phyloP scores from a whole-genome alignment of 140 eudicot species.

The Bidens hawaiensis region DNA sequence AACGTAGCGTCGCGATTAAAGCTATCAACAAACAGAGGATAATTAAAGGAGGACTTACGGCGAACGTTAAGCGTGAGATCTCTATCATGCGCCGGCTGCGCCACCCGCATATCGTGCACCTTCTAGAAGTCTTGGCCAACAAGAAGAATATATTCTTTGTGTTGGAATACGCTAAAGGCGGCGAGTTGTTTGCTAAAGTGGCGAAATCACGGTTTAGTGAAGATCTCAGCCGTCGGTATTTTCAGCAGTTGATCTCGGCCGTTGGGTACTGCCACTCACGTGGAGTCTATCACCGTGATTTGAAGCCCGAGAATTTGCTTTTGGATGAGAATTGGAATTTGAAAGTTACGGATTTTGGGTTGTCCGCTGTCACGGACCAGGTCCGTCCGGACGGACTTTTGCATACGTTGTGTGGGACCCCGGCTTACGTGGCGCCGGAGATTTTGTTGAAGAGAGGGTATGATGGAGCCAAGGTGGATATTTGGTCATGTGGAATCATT shows the following conservation, averaged over 20 bases:
- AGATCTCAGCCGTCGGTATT: conserved; percentile 67
- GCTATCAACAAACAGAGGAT: conserved; percentile 56
- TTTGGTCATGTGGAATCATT: conserved; percentile 82
- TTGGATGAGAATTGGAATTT: conserved; percentile 66
- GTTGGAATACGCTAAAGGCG: conserved; percentile 68
- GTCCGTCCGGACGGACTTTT: conserved; percentile 58
- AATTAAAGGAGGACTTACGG: conserved; percentile 52
- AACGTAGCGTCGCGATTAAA: conserved; percentile 68
- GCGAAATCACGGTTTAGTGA: conserved; percentile 64
- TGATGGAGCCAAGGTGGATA: conserved; percentile 63
- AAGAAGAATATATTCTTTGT: conserved; percentile 67
- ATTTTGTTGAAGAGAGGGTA: conserved; percentile 61
- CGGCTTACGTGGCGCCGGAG: conserved; percentile 83
- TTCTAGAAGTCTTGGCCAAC: conserved; percentile 68
- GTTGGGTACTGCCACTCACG: conserved; percentile 70
- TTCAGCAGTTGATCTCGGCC: conserved; percentile 72
- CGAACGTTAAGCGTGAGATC: conserved; percentile 68
- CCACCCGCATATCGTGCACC: conserved; percentile 73
- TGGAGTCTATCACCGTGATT: conserved; percentile 72
- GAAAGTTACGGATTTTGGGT: conserved; percentile 73
- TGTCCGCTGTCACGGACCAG: conserved; percentile 51
- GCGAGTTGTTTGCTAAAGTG: conserved; percentile 74
- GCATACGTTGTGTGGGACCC: conserved; percentile 70
- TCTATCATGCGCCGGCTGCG: conserved; percentile 64
- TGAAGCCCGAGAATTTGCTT: conserved; percentile 64